Evolutionary conservation across 2,329 filamentous ascomycete genomes (phyloP), one percentile per base, ranked within the genome.

Genomic region (Amylocarpus encephaloides): DNA sequence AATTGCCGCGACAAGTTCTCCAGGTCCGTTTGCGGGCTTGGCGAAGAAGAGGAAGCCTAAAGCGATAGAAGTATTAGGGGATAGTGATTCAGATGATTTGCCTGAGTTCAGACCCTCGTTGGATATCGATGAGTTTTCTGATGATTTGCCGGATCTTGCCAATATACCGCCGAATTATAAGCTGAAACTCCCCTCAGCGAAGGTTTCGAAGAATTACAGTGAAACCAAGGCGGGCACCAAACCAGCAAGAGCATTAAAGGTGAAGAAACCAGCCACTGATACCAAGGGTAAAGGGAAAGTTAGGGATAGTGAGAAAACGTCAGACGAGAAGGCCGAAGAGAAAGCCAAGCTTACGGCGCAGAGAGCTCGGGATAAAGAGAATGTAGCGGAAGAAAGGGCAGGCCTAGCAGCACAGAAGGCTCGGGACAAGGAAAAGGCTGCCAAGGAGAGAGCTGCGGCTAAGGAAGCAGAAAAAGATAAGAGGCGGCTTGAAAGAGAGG

Each of bases 401-500:
- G 18, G 19, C 10, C 19, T 18, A 11, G 38, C 38, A 40, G 40
- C 19, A 30, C 18, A 32, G n/a, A 43, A 43, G 22, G 19, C 19
- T 43, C 26, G 26, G 29, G 36, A 48, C n/a, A 62, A 55, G 13
- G 48, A 47, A n/a, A 56, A 49, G 35, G 52, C 52, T 15, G 61
- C 55, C 10, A 43, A 52, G 33, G 57, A 55, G 16, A 60, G 58
- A 32, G 33, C 40, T 18, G 56, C 50, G 1, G 56, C 55, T 1
- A 65, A 61, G 44, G 61, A 62, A 40, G 58, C 56, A 2, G 62
- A 80, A 56, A 75, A 77, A 34, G 66, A 70, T 2, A 78, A 83
- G 50, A 82, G 76, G 43, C 75, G 82, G 48, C 68, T 72, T 0
- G 76, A 76, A 43, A 86, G 80, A 60, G 80, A 82, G 49, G 73